Evolutionary conservation across 306 rosid species (phyloP).

Genomic region (barrel medic (Medicago truncatula)): DNA sequence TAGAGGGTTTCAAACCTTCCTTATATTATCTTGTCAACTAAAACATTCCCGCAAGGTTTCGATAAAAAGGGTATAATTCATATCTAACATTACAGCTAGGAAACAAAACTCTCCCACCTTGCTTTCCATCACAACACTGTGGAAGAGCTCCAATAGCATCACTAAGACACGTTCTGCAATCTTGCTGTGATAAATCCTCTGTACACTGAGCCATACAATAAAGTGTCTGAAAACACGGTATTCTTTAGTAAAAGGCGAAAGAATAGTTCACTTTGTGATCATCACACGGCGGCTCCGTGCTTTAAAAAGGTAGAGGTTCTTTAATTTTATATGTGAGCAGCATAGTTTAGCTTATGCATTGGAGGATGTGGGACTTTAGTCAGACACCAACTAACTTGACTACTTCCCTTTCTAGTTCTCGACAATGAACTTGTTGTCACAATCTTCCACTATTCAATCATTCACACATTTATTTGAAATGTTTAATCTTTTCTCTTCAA

Average conservation of each 20-base stretch:
- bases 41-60: background rate
- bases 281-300: background rate
- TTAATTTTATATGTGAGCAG: background rate
- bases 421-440: no score
- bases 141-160: slow-evolving; percentile 35
- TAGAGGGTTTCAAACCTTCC: no score
- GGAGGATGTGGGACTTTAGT: background rate
- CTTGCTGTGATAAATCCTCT: slow-evolving; percentile 30
- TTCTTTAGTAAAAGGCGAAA: slow-evolving; percentile 60
- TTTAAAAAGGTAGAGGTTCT: background rate
- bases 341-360: background rate
- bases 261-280: slow-evolving; percentile 51
- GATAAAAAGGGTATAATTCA: slow-evolving; percentile 48
- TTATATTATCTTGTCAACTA: no score
- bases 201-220: slow-evolving; percentile 49
- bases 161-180: slow-evolving; percentile 40
- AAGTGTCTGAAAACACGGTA: slow-evolving; percentile 39
- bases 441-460: background rate
- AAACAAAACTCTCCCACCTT: slow-evolving; percentile 44
- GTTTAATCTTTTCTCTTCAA: background rate
- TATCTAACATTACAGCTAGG: slow-evolving; percentile 48
- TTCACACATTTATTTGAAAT: background rate
- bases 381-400: no score
- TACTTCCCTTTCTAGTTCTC: no score
- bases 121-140: slow-evolving; percentile 41